Percentiles rank a stretch among this genome's conserved stretches.
Evolutionary conservation across 306 rosid genomes (phyloP).

Genomic region (Malus sieversii): DNA sequence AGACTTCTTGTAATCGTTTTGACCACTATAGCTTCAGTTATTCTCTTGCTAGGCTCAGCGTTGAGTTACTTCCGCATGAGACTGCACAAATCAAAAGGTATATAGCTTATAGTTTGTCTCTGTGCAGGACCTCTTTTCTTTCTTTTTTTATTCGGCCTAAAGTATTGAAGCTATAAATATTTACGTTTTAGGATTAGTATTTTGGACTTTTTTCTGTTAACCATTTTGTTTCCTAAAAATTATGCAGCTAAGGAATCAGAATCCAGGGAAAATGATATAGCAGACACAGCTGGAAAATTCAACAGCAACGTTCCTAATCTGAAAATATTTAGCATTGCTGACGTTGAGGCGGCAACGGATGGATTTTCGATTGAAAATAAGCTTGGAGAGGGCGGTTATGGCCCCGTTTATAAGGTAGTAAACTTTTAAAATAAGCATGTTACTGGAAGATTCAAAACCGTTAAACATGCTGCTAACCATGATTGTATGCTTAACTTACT

Average conservation of each 20-base stretch:
- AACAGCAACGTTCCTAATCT: conserved; percentile 17
- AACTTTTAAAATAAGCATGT: no score
- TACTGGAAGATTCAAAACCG: no score
- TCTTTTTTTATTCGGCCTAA: background rate
- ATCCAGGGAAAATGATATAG: background rate
- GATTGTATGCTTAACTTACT: background rate
- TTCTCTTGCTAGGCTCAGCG: background rate
- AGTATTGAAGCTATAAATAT: background rate
- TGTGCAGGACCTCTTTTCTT: no score
- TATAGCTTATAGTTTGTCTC: background rate
- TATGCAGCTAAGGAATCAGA: conserved; percentile 2
- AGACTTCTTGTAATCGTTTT: background rate
- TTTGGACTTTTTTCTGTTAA: background rate
- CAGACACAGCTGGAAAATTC: conserved; percentile 13
- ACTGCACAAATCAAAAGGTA: conserved; percentile 4
- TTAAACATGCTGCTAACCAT: no score
- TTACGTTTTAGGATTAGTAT: background rate
- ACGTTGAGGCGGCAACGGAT: conserved; percentile 23
- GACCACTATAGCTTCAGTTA: background rate
- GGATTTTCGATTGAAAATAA: conserved; percentile 9
- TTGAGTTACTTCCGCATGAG: background rate
- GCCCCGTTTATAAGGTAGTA: no score
- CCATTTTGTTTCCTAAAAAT: background rate
- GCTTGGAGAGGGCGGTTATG: no score
- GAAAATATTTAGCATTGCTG: conserved; percentile 12